Conservation (phyloP, 805 yeast genomes). For the Priceomyces fermenticarens region DNA sequence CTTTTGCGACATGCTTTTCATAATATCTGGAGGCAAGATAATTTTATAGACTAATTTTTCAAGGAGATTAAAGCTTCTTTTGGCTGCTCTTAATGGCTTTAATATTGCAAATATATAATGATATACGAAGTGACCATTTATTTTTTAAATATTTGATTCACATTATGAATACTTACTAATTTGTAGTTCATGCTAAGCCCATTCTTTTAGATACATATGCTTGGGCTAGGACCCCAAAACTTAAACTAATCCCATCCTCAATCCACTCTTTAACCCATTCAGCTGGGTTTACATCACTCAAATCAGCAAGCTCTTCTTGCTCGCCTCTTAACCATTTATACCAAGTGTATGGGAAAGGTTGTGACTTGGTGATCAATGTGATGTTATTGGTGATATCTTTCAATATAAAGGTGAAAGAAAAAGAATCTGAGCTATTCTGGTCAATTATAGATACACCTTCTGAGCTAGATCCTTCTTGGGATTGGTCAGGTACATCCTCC, state of each 20-base stretch:
- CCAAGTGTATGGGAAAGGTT: conserved; percentile 89
- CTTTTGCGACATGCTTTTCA: background rate
- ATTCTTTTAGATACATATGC: conserved; percentile 86
- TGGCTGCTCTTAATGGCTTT: background rate
- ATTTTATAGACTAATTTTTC: conserved; percentile 3
- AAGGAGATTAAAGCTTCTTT: background rate
- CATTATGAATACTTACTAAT: no score
- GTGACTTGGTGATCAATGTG: conserved; percentile 73
- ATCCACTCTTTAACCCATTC: conserved; percentile 48
- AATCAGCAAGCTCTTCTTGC: conserved; percentile 16
- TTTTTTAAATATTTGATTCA: no score
- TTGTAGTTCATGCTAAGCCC: conserved; percentile 40
- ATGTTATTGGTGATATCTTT: conserved; percentile 79
- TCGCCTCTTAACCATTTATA: conserved; percentile 80
- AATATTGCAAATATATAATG: background rate
- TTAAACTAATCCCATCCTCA: conserved; percentile 60
- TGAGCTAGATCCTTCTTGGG: background rate
- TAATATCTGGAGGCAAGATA: background rate
- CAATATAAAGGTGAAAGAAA: conserved; percentile 72
- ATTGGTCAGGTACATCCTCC: conserved; percentile 15
- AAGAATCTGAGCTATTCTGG: conserved; percentile 49
- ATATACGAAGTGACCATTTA: no score
- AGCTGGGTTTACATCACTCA: conserved; percentile 35
- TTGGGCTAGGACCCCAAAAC: conserved; percentile 87
- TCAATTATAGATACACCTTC: conserved; percentile 41